Conservation (phyloP, 768 basidiomycete genomes). For the Russula virescens region DNA sequence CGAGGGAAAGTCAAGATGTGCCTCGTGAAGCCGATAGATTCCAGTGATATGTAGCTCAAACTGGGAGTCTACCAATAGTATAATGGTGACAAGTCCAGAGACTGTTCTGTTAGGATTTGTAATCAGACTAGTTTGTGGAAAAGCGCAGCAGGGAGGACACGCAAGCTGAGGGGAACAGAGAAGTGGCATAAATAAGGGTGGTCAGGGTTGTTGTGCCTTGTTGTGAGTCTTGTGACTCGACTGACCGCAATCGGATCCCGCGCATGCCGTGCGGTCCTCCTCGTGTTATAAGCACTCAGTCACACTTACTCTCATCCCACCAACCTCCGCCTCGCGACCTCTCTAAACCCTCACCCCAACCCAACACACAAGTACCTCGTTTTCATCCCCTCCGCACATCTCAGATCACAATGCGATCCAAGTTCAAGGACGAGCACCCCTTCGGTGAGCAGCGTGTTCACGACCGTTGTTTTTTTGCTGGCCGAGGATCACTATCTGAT, state of each 20-base stretch:
- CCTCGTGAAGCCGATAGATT: constrained; percentile 61
- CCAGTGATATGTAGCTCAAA: constrained; percentile 34
- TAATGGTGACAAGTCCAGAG: no score
- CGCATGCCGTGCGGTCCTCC: not conserved
- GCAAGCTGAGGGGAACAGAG: not conserved
- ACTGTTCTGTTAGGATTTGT: no score
- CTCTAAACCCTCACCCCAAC: constrained; percentile 3
- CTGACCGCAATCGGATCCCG: not conserved
- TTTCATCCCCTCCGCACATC: not conserved
- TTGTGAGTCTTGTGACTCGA: constrained; percentile 21
- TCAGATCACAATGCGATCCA: constrained; percentile 66
- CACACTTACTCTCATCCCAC: constrained; percentile 1
- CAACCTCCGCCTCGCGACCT: not conserved
- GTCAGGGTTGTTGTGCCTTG: constrained; percentile 20
- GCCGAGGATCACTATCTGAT: constrained; percentile 31
- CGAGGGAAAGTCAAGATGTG: constrained; percentile 85
- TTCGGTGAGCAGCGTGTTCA: constrained; percentile 61
- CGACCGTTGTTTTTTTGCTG: no score
- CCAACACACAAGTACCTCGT: constrained; percentile 16
- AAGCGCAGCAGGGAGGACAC: not conserved
- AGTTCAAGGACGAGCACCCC: constrained; percentile 99
- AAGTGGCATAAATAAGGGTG: constrained; percentile 4
- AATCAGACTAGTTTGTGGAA: no score
- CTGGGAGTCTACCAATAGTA: not conserved
- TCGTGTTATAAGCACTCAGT: constrained; percentile 14